A percentile compares a stretch with the other conserved stretches of the same genome.
phyloP scores from a whole-genome alignment of 1,284 basidiomycete species.

The Stygiomarasmius scandens region DNA sequence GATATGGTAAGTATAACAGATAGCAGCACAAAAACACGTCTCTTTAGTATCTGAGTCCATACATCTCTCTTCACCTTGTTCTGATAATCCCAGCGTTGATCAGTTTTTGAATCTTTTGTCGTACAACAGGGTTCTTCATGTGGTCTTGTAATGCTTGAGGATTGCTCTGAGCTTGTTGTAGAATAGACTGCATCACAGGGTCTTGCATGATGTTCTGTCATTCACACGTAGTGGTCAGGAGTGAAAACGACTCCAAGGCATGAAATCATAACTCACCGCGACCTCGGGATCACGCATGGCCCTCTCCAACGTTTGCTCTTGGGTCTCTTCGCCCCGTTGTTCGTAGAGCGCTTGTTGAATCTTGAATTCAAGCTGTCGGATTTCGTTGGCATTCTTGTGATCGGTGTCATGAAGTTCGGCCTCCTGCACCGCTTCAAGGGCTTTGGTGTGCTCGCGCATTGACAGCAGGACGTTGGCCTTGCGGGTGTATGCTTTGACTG shows the following conservation, averaged over 20 bases:
- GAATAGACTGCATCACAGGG: constrained; percentile 90
- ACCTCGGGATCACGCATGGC: constrained; percentile 99
- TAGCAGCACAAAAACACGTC: background rate
- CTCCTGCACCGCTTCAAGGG: constrained; percentile 78
- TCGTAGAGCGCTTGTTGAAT: constrained; percentile 80
- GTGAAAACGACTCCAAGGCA: constrained; percentile 5
- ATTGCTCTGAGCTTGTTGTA: constrained; percentile 92
- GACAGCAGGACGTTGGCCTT: constrained; percentile 86
- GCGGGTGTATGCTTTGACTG: constrained; percentile 93
- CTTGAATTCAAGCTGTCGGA: constrained; percentile 79
- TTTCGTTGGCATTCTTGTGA: constrained; percentile 80
- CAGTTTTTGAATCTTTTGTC: constrained; percentile 89
- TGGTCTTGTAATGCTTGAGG: constrained; percentile 93
- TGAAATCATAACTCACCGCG: constrained; percentile 57
- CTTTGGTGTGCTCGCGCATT: constrained; percentile 93
- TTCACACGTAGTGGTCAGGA: constrained; percentile 8
- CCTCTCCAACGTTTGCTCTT: constrained; percentile 90
- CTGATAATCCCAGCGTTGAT: constrained; percentile 92
- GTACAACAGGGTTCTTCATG: constrained; percentile 92
- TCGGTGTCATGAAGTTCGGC: constrained; percentile 79
- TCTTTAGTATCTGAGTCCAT: background rate
- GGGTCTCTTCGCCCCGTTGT: constrained; percentile 86
- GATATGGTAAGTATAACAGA: constrained; percentile 11
- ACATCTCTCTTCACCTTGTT: constrained; percentile 53
- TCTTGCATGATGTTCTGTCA: constrained; percentile 83